Evolutionary conservation across 2,329 filamentous ascomycete species (phyloP), one percentile per base, ranked within the genome.

Genomic region (Nigrospora sphaerica): DNA sequence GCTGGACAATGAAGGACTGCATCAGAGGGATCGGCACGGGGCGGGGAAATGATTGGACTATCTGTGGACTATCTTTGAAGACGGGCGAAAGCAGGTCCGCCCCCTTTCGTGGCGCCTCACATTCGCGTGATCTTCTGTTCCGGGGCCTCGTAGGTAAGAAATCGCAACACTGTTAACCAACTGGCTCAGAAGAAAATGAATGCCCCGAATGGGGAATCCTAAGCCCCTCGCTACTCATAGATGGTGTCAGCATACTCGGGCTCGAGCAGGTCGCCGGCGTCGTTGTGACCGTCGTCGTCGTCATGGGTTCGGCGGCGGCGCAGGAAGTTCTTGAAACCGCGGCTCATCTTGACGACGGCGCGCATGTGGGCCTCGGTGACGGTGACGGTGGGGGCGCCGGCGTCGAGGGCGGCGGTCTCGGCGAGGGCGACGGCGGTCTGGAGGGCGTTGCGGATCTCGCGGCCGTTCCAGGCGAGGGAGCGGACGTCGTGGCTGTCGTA

Each of bases 291-390:
- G 32, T 42, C 19, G 32, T 41, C 46, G 23, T 50, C 37, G 14
- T 44, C 34, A 17, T n/a, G 40, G 11, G 9, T 12, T 18, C 43
- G 46, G 23, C 39, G 32, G 7, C 38, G 44, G 28, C 46, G 46
- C 52, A 66, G 38, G 44, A 63, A 67, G 39, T 58, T 54, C 59
- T 63, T 67, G 49, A 69, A 68, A 4, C 65, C 64, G 12, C 56
- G 54, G 49, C 64, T 67, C 66, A 69, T 67, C 55, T 59, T 62
- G 37, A 61, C 64, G 31, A 69, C 64, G 14, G 60, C 55, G n/a
- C 57, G 51, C 5, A 69, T 48, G 48, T 68, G 64, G 46, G 55
- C 58, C n/a, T 67, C 64, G 2, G 58, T 53, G 32, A 69, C 56
- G 1, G 51, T 48, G 13, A 66, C 58, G 28, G 34, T 54, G 11